Percentiles rank a stretch among this genome's conserved stretches.
These are phyloP conservation scores for Tolypocladium capitatum DNA, from an alignment of 2,329 filamentous ascomycete species.

Conservation along the genomic window DNA sequence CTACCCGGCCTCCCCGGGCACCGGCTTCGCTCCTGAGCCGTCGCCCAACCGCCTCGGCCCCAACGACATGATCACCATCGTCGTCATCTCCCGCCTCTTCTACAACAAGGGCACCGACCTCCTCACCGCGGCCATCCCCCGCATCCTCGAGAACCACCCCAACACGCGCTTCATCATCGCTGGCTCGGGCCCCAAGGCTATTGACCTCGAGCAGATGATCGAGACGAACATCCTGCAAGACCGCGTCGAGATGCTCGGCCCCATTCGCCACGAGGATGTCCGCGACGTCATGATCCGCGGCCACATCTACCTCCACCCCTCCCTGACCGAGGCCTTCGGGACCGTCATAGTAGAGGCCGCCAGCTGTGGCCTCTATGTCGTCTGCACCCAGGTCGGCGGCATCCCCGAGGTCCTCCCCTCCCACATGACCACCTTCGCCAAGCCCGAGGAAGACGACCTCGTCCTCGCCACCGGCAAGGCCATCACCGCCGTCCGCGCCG, in stretches of 20 bases:
- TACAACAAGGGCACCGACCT: slow-evolving; percentile 98
- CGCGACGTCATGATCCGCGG: slow-evolving; percentile 94
- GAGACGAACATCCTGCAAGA: slow-evolving; percentile 91
- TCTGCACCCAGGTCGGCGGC: slow-evolving; percentile 90
- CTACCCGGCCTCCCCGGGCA: slow-evolving; percentile 20
- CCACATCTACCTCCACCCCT: slow-evolving; percentile 92
- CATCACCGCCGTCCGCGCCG: slow-evolving; percentile 72
- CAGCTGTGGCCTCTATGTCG: slow-evolving; percentile 88
- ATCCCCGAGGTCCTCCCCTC: slow-evolving; percentile 92
- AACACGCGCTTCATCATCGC: slow-evolving; percentile 96
- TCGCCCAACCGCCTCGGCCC: slow-evolving; percentile 61
- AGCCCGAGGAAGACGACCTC: slow-evolving; percentile 90
- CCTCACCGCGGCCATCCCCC: slow-evolving; percentile 87
- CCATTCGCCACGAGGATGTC: slow-evolving; percentile 90
- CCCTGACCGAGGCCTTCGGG: slow-evolving; percentile 89
- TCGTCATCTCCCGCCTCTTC: slow-evolving; percentile 93
- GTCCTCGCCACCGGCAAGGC: slow-evolving; percentile 81
- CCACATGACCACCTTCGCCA: slow-evolving; percentile 96
- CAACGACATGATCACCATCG: slow-evolving; percentile 82
- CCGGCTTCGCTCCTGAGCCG: slow-evolving; percentile 27
- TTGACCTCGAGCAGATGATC: slow-evolving; percentile 96
- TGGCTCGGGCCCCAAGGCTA: slow-evolving; percentile 89
- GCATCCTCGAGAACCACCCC: slow-evolving; percentile 76
- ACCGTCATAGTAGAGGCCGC: slow-evolving; percentile 97
- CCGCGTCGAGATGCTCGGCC: slow-evolving; percentile 81